Evolutionary conservation across 495 filamentous ascomycete genomes (phyloP).

Genomic region (Tuber melanosporum): DNA sequence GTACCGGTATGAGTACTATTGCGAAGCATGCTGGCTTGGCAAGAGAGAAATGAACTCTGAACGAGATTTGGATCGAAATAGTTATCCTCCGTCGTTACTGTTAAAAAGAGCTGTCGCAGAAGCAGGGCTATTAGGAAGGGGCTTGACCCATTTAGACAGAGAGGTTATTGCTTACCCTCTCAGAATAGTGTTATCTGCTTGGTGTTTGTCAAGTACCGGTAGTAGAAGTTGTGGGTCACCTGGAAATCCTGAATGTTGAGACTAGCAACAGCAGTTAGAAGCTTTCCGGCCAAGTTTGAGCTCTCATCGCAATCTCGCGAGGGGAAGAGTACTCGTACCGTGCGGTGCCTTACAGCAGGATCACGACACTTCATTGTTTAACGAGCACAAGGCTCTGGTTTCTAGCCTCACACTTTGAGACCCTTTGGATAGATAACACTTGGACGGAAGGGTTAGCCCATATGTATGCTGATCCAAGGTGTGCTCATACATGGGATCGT

Average conservation of each 20-base stretch:
- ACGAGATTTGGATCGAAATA: background rate
- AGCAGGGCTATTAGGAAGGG: background rate
- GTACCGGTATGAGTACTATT: background rate
- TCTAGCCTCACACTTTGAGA: background rate
- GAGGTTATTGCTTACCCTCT: background rate
- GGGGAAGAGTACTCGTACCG: background rate
- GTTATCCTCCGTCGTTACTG: background rate
- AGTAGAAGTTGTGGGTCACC: background rate
- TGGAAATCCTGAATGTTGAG: background rate
- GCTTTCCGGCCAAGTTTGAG: background rate
- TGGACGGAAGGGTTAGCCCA: conserved; percentile 17
- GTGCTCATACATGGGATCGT: background rate
- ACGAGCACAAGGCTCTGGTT: background rate
- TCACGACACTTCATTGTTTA: background rate
- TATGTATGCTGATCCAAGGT: conserved; percentile 1
- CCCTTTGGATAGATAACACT: background rate
- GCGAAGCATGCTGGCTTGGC: background rate
- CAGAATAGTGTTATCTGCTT: background rate
- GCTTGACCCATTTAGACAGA: background rate
- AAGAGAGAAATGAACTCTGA: background rate
- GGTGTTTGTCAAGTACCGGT: background rate
- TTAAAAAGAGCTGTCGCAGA: background rate
- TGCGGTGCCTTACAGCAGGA: background rate
- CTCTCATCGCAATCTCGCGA: background rate
- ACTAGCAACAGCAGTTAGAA: background rate